These are phyloP conservation scores for Melastoma candidum DNA, from an alignment of 441 rosid species.

Conservation along the genomic window DNA sequence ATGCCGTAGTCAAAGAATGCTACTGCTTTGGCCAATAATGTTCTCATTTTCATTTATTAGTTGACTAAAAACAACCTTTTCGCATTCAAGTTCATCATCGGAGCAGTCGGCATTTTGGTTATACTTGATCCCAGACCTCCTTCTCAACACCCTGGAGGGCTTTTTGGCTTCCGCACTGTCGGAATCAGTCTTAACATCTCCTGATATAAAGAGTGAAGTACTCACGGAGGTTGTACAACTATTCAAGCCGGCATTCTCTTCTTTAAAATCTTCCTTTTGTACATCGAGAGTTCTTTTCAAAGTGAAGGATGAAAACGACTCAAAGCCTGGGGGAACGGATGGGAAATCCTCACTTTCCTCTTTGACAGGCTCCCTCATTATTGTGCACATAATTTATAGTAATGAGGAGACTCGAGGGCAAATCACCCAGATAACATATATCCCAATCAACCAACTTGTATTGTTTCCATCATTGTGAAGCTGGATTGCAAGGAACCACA, in stretches of 20 bases:
- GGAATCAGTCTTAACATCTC: conserved; percentile 37
- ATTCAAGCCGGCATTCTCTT: conserved; percentile 22
- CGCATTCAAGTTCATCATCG: conserved; percentile 41
- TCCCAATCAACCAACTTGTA: no score
- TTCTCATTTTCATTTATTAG: no score
- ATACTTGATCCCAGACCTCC: conserved; percentile 61
- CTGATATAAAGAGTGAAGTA: conserved; percentile 33
- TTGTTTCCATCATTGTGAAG: no score
- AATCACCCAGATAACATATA: no score
- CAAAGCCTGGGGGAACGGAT: conserved; percentile 93
- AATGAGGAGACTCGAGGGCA: no score
- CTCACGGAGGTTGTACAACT: conserved; percentile 32
- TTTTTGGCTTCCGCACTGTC: conserved; percentile 26
- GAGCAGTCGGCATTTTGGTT: conserved; percentile 30
- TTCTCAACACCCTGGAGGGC: conserved; percentile 43
- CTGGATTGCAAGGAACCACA: no score
- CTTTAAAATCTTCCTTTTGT: conserved; percentile 19
- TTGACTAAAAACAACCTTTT: conserved; percentile 25
- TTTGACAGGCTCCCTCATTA: conserved; percentile 70
- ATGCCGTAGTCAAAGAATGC: background rate
- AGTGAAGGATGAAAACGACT: conserved; percentile 69
- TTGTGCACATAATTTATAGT: conserved; percentile 62
- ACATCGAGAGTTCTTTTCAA: conserved; percentile 37
- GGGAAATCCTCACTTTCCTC: conserved; percentile 86
- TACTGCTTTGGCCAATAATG: background rate